Percentiles rank a stretch among this genome's conserved stretches.
Evolutionary conservation across 768 basidiomycete genomes (phyloP).

Genomic region (Astraeus odoratus): DNA sequence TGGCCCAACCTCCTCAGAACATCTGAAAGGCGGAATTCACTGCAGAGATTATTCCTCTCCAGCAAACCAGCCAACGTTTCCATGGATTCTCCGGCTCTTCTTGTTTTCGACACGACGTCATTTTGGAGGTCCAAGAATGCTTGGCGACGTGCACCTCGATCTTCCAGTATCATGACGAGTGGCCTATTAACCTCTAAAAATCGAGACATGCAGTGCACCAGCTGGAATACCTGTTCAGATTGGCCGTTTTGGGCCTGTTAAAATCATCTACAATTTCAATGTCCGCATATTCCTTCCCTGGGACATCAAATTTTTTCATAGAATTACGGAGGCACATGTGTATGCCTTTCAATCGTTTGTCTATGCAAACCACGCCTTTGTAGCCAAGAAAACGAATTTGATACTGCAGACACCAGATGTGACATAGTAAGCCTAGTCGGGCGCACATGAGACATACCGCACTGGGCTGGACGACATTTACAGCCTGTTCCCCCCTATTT

Average conservation of each 20-base stretch:
- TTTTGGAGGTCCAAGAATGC: conserved; percentile 60
- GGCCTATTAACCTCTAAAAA: conserved; percentile 47
- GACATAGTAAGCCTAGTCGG: not conserved
- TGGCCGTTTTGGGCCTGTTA: conserved; percentile 49
- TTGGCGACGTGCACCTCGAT: conserved; percentile 53
- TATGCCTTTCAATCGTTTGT: conserved; percentile 45
- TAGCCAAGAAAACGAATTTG: conserved; percentile 81
- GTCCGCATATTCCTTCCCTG: conserved; percentile 39
- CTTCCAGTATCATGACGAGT: conserved; percentile 73
- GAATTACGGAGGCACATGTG: conserved; percentile 64
- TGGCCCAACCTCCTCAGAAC: conserved; percentile 46
- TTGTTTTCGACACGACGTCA: conserved; percentile 45
- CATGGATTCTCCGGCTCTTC: conserved; percentile 54
- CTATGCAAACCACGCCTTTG: conserved; percentile 76
- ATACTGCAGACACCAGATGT: conserved; percentile 36
- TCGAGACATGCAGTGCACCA: not conserved
- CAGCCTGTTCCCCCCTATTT: conserved; percentile 29
- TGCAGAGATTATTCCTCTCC: conserved; percentile 38
- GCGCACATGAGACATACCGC: conserved; percentile 40
- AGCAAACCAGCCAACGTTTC: conserved; percentile 43
- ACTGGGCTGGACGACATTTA: conserved; percentile 42
- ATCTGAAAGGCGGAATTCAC: conserved; percentile 40
- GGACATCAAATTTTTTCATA: conserved; percentile 70
- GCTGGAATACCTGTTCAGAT: conserved; percentile 59
- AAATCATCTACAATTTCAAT: conserved; percentile 73